Evolutionary conservation across 2,329 filamentous ascomycete genomes (phyloP).

Genomic region (Paecilomyces sp.): DNA sequence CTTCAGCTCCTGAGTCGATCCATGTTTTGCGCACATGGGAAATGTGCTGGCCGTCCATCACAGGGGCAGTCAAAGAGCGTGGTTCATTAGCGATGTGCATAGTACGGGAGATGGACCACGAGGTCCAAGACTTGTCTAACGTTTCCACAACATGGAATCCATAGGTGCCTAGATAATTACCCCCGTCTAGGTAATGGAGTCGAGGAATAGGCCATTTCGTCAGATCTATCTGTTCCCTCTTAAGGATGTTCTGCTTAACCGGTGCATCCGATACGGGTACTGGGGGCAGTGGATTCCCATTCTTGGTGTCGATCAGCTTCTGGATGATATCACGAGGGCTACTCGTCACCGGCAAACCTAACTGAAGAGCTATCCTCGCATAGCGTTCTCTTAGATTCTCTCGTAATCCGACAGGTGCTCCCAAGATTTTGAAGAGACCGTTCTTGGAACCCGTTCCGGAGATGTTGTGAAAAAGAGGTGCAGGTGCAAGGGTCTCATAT

Average conservation of each 20-base stretch:
- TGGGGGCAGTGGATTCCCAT: slow-evolving; percentile 5
- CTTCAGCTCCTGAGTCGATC: slow-evolving; percentile 10
- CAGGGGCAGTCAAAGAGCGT: slow-evolving; percentile 8
- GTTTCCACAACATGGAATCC: slow-evolving; percentile 14
- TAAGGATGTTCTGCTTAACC: slow-evolving; percentile 12
- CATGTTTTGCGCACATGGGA: slow-evolving; percentile 11
- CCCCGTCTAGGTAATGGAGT: slow-evolving; percentile 11
- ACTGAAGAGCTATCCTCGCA: slow-evolving; percentile 10
- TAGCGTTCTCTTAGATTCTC: not conserved
- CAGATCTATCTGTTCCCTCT: slow-evolving; percentile 4
- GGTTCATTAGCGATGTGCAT: slow-evolving; percentile 11
- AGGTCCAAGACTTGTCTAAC: slow-evolving; percentile 11
- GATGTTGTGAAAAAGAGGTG: slow-evolving; percentile 6
- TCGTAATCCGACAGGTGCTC: slow-evolving; percentile 6
- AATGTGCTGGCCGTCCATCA: slow-evolving; percentile 15
- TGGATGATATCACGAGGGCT: slow-evolving; percentile 9
- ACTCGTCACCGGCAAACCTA: slow-evolving; percentile 8
- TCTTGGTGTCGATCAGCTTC: slow-evolving; percentile 9
- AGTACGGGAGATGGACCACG: slow-evolving; percentile 14
- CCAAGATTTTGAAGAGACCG: slow-evolving; percentile 7
- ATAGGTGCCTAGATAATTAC: slow-evolving; percentile 11
- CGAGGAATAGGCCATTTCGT: slow-evolving; percentile 1
- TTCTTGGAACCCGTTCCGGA: not conserved
- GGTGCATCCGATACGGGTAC: slow-evolving; percentile 3
- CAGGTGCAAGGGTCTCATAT: slow-evolving; percentile 5